Percentiles rank a stretch among this genome's conserved stretches.
These are phyloP conservation scores for Salinomyces thailandicus DNA, from an alignment of 2,329 filamentous ascomycete species.

Conservation along the genomic window DNA sequence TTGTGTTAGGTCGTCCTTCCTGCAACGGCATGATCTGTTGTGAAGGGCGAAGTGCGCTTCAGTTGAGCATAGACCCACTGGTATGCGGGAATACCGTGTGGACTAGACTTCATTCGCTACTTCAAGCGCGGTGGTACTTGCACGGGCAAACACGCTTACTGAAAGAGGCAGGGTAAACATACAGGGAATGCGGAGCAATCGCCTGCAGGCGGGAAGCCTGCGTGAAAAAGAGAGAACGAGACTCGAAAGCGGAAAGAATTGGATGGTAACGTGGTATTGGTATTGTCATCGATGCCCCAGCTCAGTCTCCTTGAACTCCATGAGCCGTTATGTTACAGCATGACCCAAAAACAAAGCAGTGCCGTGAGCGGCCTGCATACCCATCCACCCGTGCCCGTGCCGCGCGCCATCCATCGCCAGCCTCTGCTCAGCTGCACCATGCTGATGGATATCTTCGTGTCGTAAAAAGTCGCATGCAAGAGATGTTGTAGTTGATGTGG, in stretches of 20 bases:
- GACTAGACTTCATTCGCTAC: too few relatives aligned
- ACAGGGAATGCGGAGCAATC: not conserved
- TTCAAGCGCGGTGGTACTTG: conserved; percentile 16
- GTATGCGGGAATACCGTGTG: too few relatives aligned
- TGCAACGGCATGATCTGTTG: too few relatives aligned
- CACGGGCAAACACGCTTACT: conserved; percentile 7
- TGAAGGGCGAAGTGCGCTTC: too few relatives aligned
- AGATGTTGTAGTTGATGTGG: conserved; percentile 8
- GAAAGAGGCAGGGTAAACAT: conserved; percentile 1
- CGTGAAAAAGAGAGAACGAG: not conserved
- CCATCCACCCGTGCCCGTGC: conserved; percentile 18
- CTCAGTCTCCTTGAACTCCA: conserved; percentile 18
- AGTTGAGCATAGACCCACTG: too few relatives aligned
- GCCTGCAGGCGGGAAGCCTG: not conserved
- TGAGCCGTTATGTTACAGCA: conserved; percentile 24
- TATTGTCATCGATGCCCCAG: conserved; percentile 15
- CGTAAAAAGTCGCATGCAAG: conserved; percentile 26
- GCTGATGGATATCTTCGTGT: conserved; percentile 26
- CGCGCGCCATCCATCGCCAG: conserved; percentile 26
- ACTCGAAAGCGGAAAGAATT: conserved; percentile 2
- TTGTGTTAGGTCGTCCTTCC: too few relatives aligned
- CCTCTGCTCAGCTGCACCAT: conserved; percentile 21
- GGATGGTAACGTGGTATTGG: conserved; percentile 11
- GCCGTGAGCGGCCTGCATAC: conserved; percentile 18
- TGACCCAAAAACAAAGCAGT: conserved; percentile 14